Conservation (phyloP, 306 rosid species). For the Cyclanthera cordifolia region DNA sequence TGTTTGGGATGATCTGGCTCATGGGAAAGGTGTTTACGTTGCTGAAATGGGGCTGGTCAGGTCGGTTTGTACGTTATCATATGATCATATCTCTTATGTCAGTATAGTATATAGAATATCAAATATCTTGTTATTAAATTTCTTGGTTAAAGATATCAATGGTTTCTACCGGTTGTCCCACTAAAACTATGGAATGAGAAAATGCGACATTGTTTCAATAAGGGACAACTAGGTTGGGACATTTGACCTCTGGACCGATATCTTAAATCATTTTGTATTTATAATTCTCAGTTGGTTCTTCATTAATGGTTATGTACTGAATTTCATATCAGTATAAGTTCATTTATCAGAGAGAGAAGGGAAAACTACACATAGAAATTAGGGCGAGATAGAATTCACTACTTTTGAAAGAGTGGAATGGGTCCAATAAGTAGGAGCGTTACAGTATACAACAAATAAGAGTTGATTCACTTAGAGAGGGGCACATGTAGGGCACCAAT, state of each 20-base stretch:
- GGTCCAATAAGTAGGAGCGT: too few species aligned
- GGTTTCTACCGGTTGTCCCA: background rate
- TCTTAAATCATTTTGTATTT: background rate
- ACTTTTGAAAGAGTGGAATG: too few species aligned
- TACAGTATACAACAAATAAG: too few species aligned
- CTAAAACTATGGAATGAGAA: background rate
- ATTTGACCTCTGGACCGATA: background rate
- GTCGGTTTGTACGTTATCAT: constrained; percentile 30
- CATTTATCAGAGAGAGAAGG: too few species aligned
- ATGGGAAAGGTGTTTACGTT: constrained; percentile 81
- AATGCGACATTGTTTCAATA: background rate
- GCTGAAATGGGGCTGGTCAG: constrained; percentile 60
- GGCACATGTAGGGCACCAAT: too few species aligned
- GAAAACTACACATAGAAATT: too few species aligned
- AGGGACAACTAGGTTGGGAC: background rate
- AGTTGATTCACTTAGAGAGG: too few species aligned
- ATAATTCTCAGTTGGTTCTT: background rate
- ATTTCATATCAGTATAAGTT: background rate
- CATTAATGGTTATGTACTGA: background rate
- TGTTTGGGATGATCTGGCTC: constrained; percentile 94
- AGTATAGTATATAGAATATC: background rate
- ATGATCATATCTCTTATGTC: background rate
- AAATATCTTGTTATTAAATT: background rate
- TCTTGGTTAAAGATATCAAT: background rate
- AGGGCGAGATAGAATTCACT: too few species aligned